A percentile compares a stretch with the other conserved stretches of the same genome.
Evolutionary conservation across 75 land plant species (phyloP).

Genomic region (Sequoia sempervirens): DNA sequence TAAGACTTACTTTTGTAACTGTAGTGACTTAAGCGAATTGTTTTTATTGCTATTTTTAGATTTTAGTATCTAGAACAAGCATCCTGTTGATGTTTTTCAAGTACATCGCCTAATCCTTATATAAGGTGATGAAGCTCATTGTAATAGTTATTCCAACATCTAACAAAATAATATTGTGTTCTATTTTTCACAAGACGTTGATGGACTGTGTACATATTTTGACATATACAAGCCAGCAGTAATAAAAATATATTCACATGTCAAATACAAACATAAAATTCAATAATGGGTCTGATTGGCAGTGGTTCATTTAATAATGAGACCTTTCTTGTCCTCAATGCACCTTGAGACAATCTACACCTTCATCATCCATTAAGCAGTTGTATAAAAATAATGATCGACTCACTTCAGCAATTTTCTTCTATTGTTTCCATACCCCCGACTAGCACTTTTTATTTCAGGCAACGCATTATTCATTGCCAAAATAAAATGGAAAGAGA

Average conservation of each 20-base stretch:
- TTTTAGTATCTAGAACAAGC: too few species aligned
- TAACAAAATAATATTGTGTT: too few species aligned
- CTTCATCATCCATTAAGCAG: neutral
- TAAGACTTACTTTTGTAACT: too few species aligned
- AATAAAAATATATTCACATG: neutral
- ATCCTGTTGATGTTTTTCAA: too few species aligned
- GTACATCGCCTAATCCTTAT: too few species aligned
- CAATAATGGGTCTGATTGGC: neutral
- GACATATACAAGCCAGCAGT: neutral
- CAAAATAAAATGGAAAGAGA: neutral
- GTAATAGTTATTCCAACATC: too few species aligned
- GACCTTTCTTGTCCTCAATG: neutral
- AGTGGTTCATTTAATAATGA: neutral
- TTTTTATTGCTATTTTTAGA: too few species aligned
- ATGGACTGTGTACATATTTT: neutral
- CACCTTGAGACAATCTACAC: neutral
- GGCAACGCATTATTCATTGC: neutral
- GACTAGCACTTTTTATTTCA: neutral
- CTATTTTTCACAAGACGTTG: neutral
- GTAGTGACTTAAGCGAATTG: too few species aligned
- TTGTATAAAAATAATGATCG: neutral
- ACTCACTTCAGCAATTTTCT: neutral
- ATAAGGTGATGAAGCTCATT: too few species aligned
- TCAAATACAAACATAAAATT: neutral
- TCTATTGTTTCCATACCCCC: neutral